These are phyloP conservation scores for Cinnamomum micranthum DNA, from an alignment of 164 flowering plant genomes.

Conservation along the genomic window DNA sequence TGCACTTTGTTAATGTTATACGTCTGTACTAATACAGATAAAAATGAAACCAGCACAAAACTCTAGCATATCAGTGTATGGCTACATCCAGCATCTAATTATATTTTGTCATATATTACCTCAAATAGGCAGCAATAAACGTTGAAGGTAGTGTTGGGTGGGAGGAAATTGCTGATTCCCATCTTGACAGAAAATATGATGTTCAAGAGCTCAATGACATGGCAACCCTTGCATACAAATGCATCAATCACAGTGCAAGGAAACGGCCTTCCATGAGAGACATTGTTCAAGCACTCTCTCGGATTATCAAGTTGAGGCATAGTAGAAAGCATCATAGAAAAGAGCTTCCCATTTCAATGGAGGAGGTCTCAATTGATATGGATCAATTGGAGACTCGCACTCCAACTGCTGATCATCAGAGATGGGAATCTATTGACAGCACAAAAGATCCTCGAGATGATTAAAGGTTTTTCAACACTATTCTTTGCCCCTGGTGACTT, in stretches of 20 bases:
- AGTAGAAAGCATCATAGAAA: slow-evolving; percentile 41
- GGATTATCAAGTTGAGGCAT: slow-evolving; percentile 47
- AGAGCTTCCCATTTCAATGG: slow-evolving; percentile 37
- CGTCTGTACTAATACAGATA: too few species aligned
- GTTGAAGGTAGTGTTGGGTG: slow-evolving; percentile 77
- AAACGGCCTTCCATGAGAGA: slow-evolving; percentile 88
- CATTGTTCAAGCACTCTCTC: slow-evolving; percentile 69
- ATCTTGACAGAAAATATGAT: slow-evolving; percentile 64
- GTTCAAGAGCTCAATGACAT: slow-evolving; percentile 66
- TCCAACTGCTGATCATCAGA: slow-evolving; percentile 32
- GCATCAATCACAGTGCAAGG: slow-evolving; percentile 54
- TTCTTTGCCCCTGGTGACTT: neutral
- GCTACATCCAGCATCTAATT: too few species aligned
- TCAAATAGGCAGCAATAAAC: slow-evolving; percentile 73
- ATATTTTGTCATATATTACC: neutral
- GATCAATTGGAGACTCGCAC: slow-evolving; percentile 37
- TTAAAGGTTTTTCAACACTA: slow-evolving; percentile 4
- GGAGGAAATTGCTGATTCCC: slow-evolving; percentile 89
- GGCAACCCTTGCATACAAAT: slow-evolving; percentile 78
- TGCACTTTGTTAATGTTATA: too few species aligned
- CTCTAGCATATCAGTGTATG: too few species aligned
- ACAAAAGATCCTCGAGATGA: slow-evolving; percentile 41
- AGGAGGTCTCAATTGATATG: slow-evolving; percentile 43
- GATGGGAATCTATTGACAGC: slow-evolving; percentile 66
- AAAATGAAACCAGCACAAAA: too few species aligned